Base-by-base conservation (phyloP, 108 stramenopile species). In the Cylindrotheca fusiformis region DNA sequence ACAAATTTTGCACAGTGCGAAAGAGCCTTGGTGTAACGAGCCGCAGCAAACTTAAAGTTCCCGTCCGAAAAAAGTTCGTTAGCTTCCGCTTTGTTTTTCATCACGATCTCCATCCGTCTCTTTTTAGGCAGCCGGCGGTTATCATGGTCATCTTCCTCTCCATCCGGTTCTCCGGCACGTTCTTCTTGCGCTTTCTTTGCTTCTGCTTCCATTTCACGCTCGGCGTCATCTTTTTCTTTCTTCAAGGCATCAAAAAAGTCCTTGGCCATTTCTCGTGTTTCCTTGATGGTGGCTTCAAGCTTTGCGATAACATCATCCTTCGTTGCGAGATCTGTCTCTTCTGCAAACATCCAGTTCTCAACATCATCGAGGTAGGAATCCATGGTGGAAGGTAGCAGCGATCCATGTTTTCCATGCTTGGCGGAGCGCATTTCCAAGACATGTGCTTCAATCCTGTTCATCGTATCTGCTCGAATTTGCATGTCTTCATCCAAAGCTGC, bases 41-140 rank as follows among this genome's bases (percentile, higher is more conserved):
- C 81, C 8, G 77, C 77, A 3, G 81, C 81, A 52, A 72, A 71
- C 48, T 68, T 60, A 27, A 67, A 78, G 32, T 82, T 82, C 17
- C 68, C 71, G 52, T 67, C 77, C 0, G 60, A 21, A 60, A 78
- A 82, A 56, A 82, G 52, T 44, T 82, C 81, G 41, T 74, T 77
- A 21, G 76, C 81, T 58, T 82, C 81, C 1, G 63, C 52, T 28
- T 82, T 82, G 29, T 82, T 82, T 44, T 82, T 82, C 74, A 79
- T 51, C 24, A 82, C 77, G 57, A 82, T 82, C 48, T 82, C 77
- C 81, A 82, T 82, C 8, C 81, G 69, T 27, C 81, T 69, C 63
- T 78, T 79, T 3, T 72, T 73, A 0, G 81, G 81, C 0, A 82
- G 60, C 14, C 71, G 61, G 2, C 81, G 74, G 22, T 74, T 82